A percentile compares a stretch with the other conserved stretches of the same genome.
phyloP scores from a whole-genome alignment of 2,329 filamentous ascomycete species.

The Cordyceps fumosorosea region DNA sequence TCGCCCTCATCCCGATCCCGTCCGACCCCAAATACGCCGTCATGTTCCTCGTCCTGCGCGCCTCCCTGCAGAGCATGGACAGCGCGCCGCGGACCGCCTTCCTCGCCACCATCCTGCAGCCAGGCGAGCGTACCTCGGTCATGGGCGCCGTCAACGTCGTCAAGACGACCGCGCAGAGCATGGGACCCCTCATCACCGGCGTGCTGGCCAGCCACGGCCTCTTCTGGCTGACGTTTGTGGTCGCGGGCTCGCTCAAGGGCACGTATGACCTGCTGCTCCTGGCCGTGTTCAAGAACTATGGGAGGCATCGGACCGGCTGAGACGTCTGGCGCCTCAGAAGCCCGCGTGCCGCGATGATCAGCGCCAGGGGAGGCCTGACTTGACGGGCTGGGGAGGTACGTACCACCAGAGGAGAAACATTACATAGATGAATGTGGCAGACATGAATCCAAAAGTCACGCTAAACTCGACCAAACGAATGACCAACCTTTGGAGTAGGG shows the following conservation, averaged over 20 bases:
- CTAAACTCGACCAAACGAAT: neutral
- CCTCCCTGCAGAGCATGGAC: slow-evolving; percentile 63
- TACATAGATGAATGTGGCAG: no score
- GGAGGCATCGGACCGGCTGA: slow-evolving; percentile 1
- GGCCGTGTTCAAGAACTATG: slow-evolving; percentile 33
- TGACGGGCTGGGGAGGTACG: no score
- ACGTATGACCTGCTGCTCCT: slow-evolving; percentile 54
- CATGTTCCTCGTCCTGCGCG: slow-evolving; percentile 53
- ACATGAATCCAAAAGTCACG: neutral
- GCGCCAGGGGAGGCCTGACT: neutral
- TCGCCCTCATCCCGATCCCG: slow-evolving; percentile 56
- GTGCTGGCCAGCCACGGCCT: slow-evolving; percentile 46
- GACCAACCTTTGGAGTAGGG: neutral
- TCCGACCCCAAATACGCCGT: slow-evolving; percentile 47
- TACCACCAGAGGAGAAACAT: neutral
- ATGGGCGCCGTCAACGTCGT: slow-evolving; percentile 66
- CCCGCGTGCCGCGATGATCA: neutral
- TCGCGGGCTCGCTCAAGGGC: slow-evolving; percentile 57
- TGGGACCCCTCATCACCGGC: slow-evolving; percentile 60
- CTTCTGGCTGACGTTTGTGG: slow-evolving; percentile 57
- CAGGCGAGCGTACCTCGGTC: slow-evolving; percentile 61
- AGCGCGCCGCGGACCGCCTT: slow-evolving; percentile 64
- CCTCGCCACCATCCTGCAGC: slow-evolving; percentile 56
- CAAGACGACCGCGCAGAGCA: slow-evolving; percentile 57
- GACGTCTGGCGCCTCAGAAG: neutral